These are phyloP conservation scores for Paxillus rubicundulus DNA, from an alignment of 768 basidiomycete species.

Conservation along the genomic window DNA sequence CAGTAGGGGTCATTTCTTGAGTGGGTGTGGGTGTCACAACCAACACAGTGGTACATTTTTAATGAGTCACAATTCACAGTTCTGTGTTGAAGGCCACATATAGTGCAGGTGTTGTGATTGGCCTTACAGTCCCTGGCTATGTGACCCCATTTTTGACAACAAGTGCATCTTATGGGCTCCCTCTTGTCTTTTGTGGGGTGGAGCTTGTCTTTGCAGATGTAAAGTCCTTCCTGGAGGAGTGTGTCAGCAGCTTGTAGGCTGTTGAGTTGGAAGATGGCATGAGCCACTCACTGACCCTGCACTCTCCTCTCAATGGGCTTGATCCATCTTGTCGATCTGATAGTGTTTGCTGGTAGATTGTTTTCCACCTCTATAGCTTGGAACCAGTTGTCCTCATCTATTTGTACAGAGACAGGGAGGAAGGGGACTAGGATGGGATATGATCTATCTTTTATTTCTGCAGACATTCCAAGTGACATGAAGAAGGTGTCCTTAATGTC, in stretches of 20 bases:
- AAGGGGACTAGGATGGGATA: background rate
- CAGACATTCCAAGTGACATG: background rate
- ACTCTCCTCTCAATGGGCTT: background rate
- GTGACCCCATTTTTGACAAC: constrained; percentile 2
- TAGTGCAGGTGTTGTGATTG: background rate
- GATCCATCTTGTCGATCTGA: background rate
- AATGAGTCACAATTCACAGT: background rate
- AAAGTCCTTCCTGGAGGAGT: background rate
- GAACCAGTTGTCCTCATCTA: background rate
- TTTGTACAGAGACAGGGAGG: background rate
- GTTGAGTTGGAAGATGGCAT: background rate
- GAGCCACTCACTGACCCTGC: background rate
- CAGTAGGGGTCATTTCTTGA: too few species aligned
- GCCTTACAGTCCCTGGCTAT: background rate
- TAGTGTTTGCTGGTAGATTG: background rate
- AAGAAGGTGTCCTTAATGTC: background rate
- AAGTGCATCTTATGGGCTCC: background rate
- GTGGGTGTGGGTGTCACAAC: too few species aligned
- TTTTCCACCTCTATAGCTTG: constrained; percentile 1
- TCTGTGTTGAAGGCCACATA: background rate
- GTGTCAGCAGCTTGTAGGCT: background rate
- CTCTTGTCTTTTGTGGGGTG: constrained; percentile 1
- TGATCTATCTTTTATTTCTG: background rate
- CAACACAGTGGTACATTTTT: too few species aligned
- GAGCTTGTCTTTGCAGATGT: background rate